Evolutionary conservation across 2,329 filamentous ascomycete species (phyloP).

Genomic region (Rutstroemia sp.): DNA sequence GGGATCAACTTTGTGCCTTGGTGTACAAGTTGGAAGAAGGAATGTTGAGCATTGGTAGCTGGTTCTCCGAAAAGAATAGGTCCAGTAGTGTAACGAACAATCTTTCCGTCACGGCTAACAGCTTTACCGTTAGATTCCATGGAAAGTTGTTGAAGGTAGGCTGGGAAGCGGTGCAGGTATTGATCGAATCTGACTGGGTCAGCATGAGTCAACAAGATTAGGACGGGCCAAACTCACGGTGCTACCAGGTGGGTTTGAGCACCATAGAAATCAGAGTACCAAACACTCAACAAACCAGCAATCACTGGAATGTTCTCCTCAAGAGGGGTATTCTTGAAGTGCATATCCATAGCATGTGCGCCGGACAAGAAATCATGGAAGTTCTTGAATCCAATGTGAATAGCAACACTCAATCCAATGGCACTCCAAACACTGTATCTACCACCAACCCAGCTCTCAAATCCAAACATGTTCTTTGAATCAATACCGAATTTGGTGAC

Average conservation of each 20-base stretch:
- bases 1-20: constrained; percentile 99
- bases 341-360: constrained; percentile 96
- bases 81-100: constrained; percentile 96
- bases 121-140: constrained; percentile 99
- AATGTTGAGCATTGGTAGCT: constrained; percentile 98
- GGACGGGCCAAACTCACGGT: constrained; percentile 55
- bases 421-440: constrained; percentile 99
- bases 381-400: constrained; percentile 97
- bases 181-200: constrained; percentile 75
- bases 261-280: constrained; percentile 98
- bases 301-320: constrained; percentile 93
- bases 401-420: constrained; percentile 86
- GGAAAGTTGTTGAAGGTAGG: constrained; percentile 96
- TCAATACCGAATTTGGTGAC: constrained; percentile 99
- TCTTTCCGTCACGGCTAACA: constrained; percentile 78
- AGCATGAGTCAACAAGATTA: constrained; percentile 4
- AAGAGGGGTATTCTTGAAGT: constrained; percentile 86
- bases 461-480: constrained; percentile 99
- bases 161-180: constrained; percentile 97
- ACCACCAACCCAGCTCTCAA: constrained; percentile 96
- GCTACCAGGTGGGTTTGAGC: constrained; percentile 96
- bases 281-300: constrained; percentile 88
- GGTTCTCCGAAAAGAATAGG: constrained; percentile 96
- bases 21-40: constrained; percentile 99
- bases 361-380: constrained; percentile 94